phyloP scores from a whole-genome alignment of 306 rosid species.

The Medicago arabica region DNA sequence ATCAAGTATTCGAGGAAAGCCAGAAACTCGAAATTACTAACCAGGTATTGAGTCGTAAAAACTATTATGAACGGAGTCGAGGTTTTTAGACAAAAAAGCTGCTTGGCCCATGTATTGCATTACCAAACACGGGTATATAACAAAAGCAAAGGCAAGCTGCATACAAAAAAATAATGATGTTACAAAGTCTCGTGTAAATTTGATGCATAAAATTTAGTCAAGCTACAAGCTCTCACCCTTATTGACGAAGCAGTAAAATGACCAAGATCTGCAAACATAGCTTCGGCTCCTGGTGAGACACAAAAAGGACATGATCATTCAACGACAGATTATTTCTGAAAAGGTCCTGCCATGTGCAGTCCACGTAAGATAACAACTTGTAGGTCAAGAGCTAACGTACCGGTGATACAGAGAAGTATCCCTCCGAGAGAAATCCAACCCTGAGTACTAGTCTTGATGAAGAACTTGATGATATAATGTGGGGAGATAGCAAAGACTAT shows the following conservation, averaged over 20 bases:
- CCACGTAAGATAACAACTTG: conserved; percentile 1
- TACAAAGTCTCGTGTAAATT: conserved; percentile 7
- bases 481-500: conserved; percentile 72
- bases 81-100: conserved; percentile 76
- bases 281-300: conserved; percentile 76
- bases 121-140: conserved; percentile 85
- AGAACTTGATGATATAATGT: conserved; percentile 70
- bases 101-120: conserved; percentile 94
- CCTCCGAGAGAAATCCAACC: conserved; percentile 96
- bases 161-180: conserved; percentile 34
- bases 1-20: conserved; percentile 24
- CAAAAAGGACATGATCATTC: conserved; percentile 29
- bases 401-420: conserved; percentile 82
- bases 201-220: conserved; percentile 8
- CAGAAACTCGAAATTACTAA: conserved; percentile 54
- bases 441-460: conserved; percentile 62
- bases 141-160: conserved; percentile 81
- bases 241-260: conserved; percentile 84
- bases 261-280: conserved; percentile 92
- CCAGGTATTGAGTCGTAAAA: conserved; percentile 81
- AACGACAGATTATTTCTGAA: not conserved
- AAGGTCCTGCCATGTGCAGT: too few relatives aligned
- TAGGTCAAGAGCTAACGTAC: conserved; percentile 54
- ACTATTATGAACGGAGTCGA: conserved; percentile 47
- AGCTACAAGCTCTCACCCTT: conserved; percentile 61